Conservation (phyloP, 306 rosid species). For the Acacia melanoxylon region DNA sequence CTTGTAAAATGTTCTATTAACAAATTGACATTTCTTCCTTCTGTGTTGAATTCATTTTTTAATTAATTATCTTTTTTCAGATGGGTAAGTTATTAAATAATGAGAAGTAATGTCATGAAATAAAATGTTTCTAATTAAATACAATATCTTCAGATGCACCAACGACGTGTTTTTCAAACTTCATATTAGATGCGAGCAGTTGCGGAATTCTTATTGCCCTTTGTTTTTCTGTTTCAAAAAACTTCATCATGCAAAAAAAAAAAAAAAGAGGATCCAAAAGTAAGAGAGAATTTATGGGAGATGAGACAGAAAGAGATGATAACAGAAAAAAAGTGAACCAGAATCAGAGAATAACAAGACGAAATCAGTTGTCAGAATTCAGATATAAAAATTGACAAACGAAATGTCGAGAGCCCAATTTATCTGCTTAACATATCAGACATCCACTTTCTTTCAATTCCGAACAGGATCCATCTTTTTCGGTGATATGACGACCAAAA, state of each 20-base stretch:
- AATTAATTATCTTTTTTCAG: not conserved
- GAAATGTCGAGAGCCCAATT: not conserved
- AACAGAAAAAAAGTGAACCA: not conserved
- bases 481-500: not conserved
- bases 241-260: not conserved
- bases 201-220: not conserved
- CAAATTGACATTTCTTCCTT: not conserved
- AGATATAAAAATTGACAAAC: slow-evolving; percentile 6
- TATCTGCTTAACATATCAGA: slow-evolving; percentile 22
- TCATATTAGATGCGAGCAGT: slow-evolving; percentile 21
- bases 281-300: slow-evolving; percentile 6
- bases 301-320: not conserved
- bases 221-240: not conserved
- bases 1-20: not conserved
- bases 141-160: not conserved
- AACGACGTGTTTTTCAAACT: not conserved
- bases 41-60: not conserved
- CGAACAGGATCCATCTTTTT: not conserved
- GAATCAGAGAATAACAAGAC: not conserved
- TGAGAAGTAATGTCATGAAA: not conserved
- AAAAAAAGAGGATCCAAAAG: slow-evolving; percentile 23
- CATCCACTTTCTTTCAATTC: slow-evolving; percentile 1
- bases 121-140: not conserved
- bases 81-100: not conserved
- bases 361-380: not conserved